Evolutionary conservation across 2,329 filamentous ascomycete genomes (phyloP).

Genomic region (Huntiella moniliformis): DNA sequence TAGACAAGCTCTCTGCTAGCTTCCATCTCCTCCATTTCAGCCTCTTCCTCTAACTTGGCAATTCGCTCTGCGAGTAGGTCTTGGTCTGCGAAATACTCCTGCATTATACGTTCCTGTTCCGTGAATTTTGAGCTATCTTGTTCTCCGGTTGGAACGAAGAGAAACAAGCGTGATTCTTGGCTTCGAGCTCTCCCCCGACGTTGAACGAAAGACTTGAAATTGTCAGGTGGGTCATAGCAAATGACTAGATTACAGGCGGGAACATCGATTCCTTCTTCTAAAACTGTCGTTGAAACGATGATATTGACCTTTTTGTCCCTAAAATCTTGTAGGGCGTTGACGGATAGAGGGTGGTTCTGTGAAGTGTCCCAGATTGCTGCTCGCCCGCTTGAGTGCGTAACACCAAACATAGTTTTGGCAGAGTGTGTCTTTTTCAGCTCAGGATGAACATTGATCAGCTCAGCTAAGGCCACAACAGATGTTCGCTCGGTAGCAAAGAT

Average conservation of each 20-base stretch:
- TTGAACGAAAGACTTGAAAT: slow-evolving; percentile 40
- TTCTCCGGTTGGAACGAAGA: slow-evolving; percentile 20
- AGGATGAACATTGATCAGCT: slow-evolving; percentile 37
- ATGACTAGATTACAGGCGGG: slow-evolving; percentile 43
- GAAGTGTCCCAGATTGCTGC: slow-evolving; percentile 24
- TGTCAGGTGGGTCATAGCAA: slow-evolving; percentile 32
- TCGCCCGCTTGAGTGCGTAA: slow-evolving; percentile 19
- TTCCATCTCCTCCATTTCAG: slow-evolving; percentile 11
- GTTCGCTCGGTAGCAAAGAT: slow-evolving; percentile 48
- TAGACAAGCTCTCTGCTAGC: slow-evolving; percentile 17
- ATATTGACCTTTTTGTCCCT: slow-evolving; percentile 35
- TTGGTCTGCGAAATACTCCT: slow-evolving; percentile 46
- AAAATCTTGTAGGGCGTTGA: slow-evolving; percentile 27
- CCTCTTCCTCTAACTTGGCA: slow-evolving; percentile 27
- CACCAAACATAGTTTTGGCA: slow-evolving; percentile 38
- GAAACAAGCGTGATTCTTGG: slow-evolving; percentile 29
- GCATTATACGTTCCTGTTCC: slow-evolving; percentile 53
- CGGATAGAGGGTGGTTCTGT: slow-evolving; percentile 16
- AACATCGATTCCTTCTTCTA: slow-evolving; percentile 51
- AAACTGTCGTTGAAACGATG: slow-evolving; percentile 42
- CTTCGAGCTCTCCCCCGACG: slow-evolving; percentile 34
- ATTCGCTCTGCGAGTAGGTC: slow-evolving; percentile 29
- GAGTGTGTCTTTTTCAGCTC: slow-evolving; percentile 25
- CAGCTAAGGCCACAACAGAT: slow-evolving; percentile 39
- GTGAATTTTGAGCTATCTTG: slow-evolving; percentile 28